A percentile compares a stretch with the other conserved stretches of the same genome.
Evolutionary conservation across 805 yeast genomes (phyloP).

Genomic region (Lipomyces spencermartinsiae): DNA sequence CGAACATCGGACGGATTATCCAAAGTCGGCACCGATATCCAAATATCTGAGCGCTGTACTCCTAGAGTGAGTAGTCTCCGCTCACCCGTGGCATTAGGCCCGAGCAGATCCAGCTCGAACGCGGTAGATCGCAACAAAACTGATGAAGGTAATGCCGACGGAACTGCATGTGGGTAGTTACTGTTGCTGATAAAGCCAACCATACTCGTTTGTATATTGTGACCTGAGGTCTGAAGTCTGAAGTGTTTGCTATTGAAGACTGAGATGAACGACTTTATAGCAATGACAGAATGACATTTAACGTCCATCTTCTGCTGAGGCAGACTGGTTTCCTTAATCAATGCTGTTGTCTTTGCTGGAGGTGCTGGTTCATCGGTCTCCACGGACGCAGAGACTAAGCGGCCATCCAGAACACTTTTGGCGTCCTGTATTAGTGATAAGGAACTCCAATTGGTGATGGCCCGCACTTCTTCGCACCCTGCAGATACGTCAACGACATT

Average conservation of each 20-base stretch:
- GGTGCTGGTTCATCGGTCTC: background rate
- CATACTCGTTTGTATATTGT: constrained; percentile 24
- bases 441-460: constrained; percentile 23
- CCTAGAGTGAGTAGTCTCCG: constrained; percentile 18
- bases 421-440: constrained; percentile 20
- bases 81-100: constrained; percentile 19
- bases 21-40: constrained; percentile 19
- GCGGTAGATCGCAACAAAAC: constrained; percentile 24
- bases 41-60: constrained; percentile 19
- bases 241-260: constrained; percentile 23
- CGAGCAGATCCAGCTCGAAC: constrained; percentile 27
- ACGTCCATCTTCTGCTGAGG: background rate
- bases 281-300: constrained; percentile 22
- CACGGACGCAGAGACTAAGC: background rate
- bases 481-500: constrained; percentile 13
- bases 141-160: constrained; percentile 17
- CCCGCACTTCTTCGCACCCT: constrained; percentile 29
- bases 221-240: constrained; percentile 25
- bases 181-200: constrained; percentile 1
- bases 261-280: constrained; percentile 13
- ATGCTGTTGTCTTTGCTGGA: background rate
- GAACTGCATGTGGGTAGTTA: background rate
- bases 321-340: background rate
- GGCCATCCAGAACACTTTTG: constrained; percentile 7
- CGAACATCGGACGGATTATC: constrained; percentile 14